A percentile compares a stretch with the other conserved stretches of the same genome.
Conservation (phyloP, 2,329 filamentous ascomycete species). For the Penicillium sp. region DNA sequence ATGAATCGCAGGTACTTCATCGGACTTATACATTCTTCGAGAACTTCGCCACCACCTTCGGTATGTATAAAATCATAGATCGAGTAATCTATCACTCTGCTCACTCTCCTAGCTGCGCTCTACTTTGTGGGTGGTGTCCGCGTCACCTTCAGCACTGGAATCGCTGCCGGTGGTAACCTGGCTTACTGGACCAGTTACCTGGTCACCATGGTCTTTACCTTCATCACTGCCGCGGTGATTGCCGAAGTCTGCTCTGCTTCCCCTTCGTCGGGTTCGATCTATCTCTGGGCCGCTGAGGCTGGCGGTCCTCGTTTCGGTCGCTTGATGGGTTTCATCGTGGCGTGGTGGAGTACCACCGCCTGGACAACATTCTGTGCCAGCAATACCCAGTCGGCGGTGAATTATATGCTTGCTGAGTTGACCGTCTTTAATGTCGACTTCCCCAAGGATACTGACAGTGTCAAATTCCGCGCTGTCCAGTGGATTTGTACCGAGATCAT, state of each 20-base stretch:
- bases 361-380: slow-evolving; percentile 61
- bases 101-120: slow-evolving; percentile 50
- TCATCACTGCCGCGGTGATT: slow-evolving; percentile 60
- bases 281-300: slow-evolving; percentile 61
- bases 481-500: slow-evolving; percentile 58
- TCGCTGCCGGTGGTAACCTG: slow-evolving; percentile 59
- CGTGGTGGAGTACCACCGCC: slow-evolving; percentile 62
- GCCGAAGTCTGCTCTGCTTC: slow-evolving; percentile 61
- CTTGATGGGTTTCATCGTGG: slow-evolving; percentile 60
- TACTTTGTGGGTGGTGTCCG: slow-evolving; percentile 62
- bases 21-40: slow-evolving; percentile 58
- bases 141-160: slow-evolving; percentile 62
- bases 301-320: slow-evolving; percentile 56
- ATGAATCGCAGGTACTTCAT: slow-evolving; percentile 50
- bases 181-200: slow-evolving; percentile 64
- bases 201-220: slow-evolving; percentile 59
- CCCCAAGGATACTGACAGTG: slow-evolving; percentile 50
- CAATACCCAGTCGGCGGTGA: slow-evolving; percentile 52
- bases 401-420: slow-evolving; percentile 57
- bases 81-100: neutral
- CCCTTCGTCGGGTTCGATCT: slow-evolving; percentile 59
- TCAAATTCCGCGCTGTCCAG: slow-evolving; percentile 60
- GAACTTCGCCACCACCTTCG: slow-evolving; percentile 60
- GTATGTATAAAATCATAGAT: slow-evolving; percentile 33
- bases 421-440: slow-evolving; percentile 58